Base-by-base conservation (phyloP, 2,329 filamentous ascomycete species). In the Calonectria pauciramosa region DNA sequence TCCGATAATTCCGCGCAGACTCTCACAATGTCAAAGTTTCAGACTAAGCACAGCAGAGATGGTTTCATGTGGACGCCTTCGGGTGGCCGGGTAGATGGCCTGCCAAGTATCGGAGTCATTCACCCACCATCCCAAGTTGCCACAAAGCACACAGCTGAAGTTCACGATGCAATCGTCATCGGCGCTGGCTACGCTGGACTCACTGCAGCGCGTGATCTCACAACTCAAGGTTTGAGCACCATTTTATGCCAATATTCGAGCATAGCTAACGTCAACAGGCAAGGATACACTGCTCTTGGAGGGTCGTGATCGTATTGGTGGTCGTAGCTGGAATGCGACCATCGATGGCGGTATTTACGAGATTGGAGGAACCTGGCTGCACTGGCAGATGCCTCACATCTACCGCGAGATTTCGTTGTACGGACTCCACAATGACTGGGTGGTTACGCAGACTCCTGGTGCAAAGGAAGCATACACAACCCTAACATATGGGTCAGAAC, bases 311-410 rank as follows among this genome's bases (percentile, higher is more conserved):
- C 79, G 86, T 1, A 83, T 87, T 54, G 86, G 86, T 16, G 86
- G 86, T 2, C 82, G 86, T 1, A 85, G 85, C 1, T 87, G 85
- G 83, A 83, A 81, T 3, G 79, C 83, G 9, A 82, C 82, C 26
- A 83, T 85, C 18, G 79, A 81, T 10, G 86, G 83, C 0, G 83
- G 83, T 32, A 78, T 80, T 0, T 87, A 83, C 67, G 86, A 87
- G 60, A 85, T 88, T 83, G 86, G 86, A 1, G 86, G 86, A 0
- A 87, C 86, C 0, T 88, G 86, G 86, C 79, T 88, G 4, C 83
- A 84, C 34, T 85, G 85, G 83, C 76, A 77, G 54, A 83, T 84
- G 77, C 80, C 85, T 9, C 84, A 86, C 74, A 82, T 86, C 10
- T 87, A 83, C 79, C 80, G 84, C 6, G 87, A 89, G 74, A 82